Evolutionary conservation across 305 asterid genomes (phyloP).

Genomic region (Lippia alba): DNA sequence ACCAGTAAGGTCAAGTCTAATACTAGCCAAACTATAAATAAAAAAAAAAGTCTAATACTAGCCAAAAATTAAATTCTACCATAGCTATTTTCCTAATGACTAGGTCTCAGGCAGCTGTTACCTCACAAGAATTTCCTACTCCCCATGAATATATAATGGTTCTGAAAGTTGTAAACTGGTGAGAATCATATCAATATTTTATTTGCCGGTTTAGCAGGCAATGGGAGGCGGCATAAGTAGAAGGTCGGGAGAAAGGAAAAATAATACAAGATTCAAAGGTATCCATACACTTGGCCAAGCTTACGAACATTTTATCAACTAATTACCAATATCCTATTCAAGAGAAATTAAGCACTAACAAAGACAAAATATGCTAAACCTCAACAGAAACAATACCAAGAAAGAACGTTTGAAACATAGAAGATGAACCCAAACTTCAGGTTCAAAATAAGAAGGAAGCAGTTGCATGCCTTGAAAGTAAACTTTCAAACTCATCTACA

Average conservation of each 20-base stretch:
- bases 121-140: neutral
- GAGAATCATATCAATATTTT: neutral
- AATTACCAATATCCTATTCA: constrained; percentile 1
- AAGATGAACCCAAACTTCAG: constrained; percentile 2
- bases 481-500: constrained; percentile 71
- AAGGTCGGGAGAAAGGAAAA: constrained; percentile 14
- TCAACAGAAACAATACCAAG: constrained; percentile 5
- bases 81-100: neutral
- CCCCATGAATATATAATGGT: constrained; percentile 1
- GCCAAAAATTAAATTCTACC: neutral
- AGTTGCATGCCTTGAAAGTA: constrained; percentile 70
- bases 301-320: neutral
- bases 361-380: constrained; percentile 15
- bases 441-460: constrained; percentile 21
- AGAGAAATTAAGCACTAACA: constrained; percentile 1
- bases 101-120: neutral
- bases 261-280: neutral
- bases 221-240: constrained; percentile 10
- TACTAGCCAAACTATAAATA: neutral
- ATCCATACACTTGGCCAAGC: constrained; percentile 3
- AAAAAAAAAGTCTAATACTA: neutral
- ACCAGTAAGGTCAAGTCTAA: neutral
- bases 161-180: neutral
- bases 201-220: neutral
- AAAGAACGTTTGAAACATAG: constrained; percentile 28